Evolutionary conservation across 2,329 filamentous ascomycete genomes (phyloP).

Genomic region (Triangularia verruculosa): DNA sequence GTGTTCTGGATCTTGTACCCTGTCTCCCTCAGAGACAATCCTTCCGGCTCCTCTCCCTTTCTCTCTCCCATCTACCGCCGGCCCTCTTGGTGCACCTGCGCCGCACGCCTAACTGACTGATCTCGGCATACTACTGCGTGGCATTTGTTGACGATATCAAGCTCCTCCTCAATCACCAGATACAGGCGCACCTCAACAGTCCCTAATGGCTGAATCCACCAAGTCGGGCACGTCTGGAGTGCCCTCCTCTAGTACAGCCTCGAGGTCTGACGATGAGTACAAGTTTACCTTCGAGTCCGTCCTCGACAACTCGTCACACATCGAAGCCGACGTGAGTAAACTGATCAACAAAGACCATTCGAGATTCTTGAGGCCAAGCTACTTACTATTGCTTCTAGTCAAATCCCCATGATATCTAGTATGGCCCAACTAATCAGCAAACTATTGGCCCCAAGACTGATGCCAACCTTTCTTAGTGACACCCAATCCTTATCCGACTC

Average conservation of each 20-base stretch:
- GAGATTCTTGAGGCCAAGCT: conserved; percentile 4
- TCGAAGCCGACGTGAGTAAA: conserved; percentile 28
- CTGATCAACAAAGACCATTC: conserved; percentile 1
- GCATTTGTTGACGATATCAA: too few relatives aligned
- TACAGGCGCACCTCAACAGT: too few relatives aligned
- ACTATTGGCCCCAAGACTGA: neutral
- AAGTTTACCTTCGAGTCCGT: conserved; percentile 31
- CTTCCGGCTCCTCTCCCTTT: neutral
- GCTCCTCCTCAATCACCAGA: too few relatives aligned
- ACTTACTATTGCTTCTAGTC: conserved; percentile 1
- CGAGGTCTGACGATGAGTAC: conserved; percentile 20
- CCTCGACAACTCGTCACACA: conserved; percentile 23
- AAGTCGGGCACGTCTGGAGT: neutral
- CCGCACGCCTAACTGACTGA: neutral
- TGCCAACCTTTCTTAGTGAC: conserved; percentile 21
- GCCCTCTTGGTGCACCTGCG: neutral
- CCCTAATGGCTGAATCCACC: neutral
- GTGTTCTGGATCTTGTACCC: neutral
- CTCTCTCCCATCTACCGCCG: neutral
- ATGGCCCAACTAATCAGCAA: conserved; percentile 2
- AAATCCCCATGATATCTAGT: conserved; percentile 20
- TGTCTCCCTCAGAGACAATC: neutral
- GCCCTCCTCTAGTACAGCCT: neutral
- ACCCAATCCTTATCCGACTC: conserved; percentile 32
- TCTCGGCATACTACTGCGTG: neutral